Percentiles rank a stretch among this genome's conserved stretches.
Conservation (phyloP, 768 basidiomycete species). For the Trichaptum fuscoviolaceum region DNA sequence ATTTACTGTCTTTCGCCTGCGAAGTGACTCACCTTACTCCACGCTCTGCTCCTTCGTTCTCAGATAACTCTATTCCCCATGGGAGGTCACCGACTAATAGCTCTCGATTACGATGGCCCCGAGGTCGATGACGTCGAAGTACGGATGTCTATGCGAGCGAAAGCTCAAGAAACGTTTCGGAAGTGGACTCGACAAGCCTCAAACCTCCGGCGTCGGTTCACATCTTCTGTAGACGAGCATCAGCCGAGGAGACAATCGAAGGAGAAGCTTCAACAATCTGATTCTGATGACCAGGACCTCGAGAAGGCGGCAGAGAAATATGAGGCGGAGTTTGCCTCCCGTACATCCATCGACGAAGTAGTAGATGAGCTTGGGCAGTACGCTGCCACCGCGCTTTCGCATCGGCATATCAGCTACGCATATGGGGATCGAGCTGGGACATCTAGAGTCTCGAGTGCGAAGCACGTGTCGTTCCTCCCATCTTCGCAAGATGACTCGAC, state of each 20-base stretch:
- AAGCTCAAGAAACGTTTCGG: neutral
- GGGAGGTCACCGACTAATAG: conserved; percentile 49
- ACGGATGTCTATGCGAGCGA: conserved; percentile 30
- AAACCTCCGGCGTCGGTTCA: neutral
- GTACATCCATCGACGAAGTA: neutral
- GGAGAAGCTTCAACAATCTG: neutral
- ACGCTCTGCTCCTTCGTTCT: neutral
- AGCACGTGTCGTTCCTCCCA: conserved; percentile 9
- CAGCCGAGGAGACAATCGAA: conserved; percentile 8
- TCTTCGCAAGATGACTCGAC: conserved; percentile 4
- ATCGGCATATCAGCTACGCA: neutral
- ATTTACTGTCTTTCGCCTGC: neutral
- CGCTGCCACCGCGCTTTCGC: neutral
- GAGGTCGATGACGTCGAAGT: conserved; percentile 57
- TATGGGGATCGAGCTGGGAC: neutral
- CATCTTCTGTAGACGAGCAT: conserved; percentile 27
- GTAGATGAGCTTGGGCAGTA: conserved; percentile 2
- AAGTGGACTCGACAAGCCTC: conserved; percentile 1
- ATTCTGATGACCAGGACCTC: neutral
- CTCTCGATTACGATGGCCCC: conserved; percentile 60
- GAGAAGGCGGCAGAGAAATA: neutral
- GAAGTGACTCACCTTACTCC: neutral
- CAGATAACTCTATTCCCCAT: conserved; percentile 63
- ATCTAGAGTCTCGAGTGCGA: neutral
- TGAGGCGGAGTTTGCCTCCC: neutral